Base-by-base conservation (phyloP, 2,329 filamentous ascomycete genomes). In the Hymenoscyphus scutula region DNA sequence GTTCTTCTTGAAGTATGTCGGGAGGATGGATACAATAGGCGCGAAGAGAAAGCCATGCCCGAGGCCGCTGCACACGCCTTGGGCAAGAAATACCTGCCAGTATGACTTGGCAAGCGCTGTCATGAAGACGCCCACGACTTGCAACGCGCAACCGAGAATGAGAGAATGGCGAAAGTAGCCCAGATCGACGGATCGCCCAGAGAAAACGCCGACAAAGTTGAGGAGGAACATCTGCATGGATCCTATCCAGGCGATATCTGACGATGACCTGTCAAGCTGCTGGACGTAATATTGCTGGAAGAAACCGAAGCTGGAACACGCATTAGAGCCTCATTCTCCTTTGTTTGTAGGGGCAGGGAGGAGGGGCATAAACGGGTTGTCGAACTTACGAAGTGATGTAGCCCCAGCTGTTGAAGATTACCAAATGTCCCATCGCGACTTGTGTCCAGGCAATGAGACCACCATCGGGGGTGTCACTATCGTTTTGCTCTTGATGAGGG, bases 231-330 rank as follows among this genome's bases (percentile, higher is more conserved):
- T 72, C 62, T 82, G 78, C 0, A 82, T 60, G 19, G 77, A 78
- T 2, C 80, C 80, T 10, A 82, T 76, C 80, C 80, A 82, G 23
- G 75, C 76, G n/a, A 82, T 73, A 8, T 73, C 71, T 1, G 78
- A 78, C 0, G 72, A 66, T 2, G 74, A 72, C 3, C 77, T 70
- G 5, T 68, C 62, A 8, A 76, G 71, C 0, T 66, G 74, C 64
- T 74, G 69, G 1, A 71, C 72, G 70, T 80, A 80, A 67, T 77
- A 79, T 1, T 76, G 45, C 56, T 70, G 61, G 61, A 72, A 74
- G 19, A 70, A 64, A 15, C 63, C 64, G 45, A 56, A 68, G 37
- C 53, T 45, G 51, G 71, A 71, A 53, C 69, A 68, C n/a, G n/a
- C n/a, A n/a, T n/a, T n/a, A n/a, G n/a, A n/a, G n/a, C n/a, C n/a